A percentile compares a stretch with the other conserved stretches of the same genome.
Conservation (phyloP, 805 yeast genomes). For the Yamadazyma olivae region DNA sequence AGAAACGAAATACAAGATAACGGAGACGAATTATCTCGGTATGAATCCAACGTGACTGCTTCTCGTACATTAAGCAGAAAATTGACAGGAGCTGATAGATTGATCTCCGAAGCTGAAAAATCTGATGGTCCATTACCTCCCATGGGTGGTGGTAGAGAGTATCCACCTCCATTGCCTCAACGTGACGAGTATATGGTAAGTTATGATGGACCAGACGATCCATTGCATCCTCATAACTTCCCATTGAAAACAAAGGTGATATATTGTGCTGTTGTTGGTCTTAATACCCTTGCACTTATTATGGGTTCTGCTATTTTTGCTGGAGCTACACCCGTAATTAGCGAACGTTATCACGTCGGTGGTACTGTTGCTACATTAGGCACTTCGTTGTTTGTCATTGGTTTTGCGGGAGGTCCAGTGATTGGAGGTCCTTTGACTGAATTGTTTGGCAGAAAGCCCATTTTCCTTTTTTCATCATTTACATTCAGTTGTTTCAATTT, state of each 20-base stretch:
- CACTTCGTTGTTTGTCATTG: conserved; percentile 79
- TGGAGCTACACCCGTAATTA: conserved; percentile 49
- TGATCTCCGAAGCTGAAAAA: conserved; percentile 23
- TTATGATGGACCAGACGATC: conserved; percentile 78
- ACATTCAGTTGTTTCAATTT: conserved; percentile 40
- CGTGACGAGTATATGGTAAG: conserved; percentile 59
- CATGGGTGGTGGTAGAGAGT: conserved; percentile 68
- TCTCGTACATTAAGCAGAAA: conserved; percentile 20
- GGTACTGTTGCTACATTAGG: conserved; percentile 69
- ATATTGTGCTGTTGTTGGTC: conserved; percentile 24
- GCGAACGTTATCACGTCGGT: conserved; percentile 54
- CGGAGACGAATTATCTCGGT: conserved; percentile 20
- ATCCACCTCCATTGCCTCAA: conserved; percentile 60
- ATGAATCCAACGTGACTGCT: conserved; percentile 19
- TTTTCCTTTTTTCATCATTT: conserved; percentile 42
- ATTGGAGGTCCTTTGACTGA: conserved; percentile 56
- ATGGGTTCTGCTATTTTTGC: conserved; percentile 87
- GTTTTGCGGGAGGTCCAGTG: conserved; percentile 91
- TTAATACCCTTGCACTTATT: conserved; percentile 43
- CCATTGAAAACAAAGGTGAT: conserved; percentile 27
- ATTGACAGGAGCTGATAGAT: conserved; percentile 25
- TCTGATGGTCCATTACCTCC: conserved; percentile 29
- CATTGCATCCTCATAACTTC: conserved; percentile 81
- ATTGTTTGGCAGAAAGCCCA: conserved; percentile 38
- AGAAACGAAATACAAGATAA: conserved; percentile 6